phyloP scores from a whole-genome alignment of 176 grass and related monocot genomes.

The Oryza rufipogon region DNA sequence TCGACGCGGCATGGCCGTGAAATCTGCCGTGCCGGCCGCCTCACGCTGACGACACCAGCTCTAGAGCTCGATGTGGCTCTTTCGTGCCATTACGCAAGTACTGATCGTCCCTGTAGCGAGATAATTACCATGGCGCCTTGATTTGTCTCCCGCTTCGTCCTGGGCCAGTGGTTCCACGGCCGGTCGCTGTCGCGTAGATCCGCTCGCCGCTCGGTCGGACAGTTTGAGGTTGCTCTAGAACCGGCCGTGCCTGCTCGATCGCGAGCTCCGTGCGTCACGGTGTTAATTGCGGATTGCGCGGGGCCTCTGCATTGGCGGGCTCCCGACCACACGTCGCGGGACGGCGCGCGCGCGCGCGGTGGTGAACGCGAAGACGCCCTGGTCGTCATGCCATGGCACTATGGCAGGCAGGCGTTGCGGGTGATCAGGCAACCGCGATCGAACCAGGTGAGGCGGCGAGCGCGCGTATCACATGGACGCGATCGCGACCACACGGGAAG shows the following conservation, averaged over 20 bases:
- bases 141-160: neutral
- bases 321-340: constrained; percentile 35
- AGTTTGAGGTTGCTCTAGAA: constrained; percentile 47
- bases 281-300: constrained; percentile 5
- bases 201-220: constrained; percentile 17
- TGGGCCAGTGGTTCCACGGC: constrained; percentile 19
- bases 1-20: constrained; percentile 16
- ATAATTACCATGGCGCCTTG: neutral
- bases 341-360: neutral
- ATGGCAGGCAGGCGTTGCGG: neutral
- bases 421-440: neutral
- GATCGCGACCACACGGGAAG: constrained; percentile 45
- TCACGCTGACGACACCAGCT: neutral
- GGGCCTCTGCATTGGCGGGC: neutral
- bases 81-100: neutral
- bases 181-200: constrained; percentile 42
- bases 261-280: neutral
- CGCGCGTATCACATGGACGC: constrained; percentile 39
- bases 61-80: constrained; percentile 15
- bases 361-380: constrained; percentile 29
- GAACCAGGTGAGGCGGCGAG: neutral
- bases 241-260: constrained; percentile 5
- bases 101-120: constrained; percentile 21
- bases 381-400: constrained; percentile 38
- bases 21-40: constrained; percentile 31